Evolutionary conservation across 1,139 yeast genomes (phyloP).

Genomic region (Kodamaea arcana): DNA sequence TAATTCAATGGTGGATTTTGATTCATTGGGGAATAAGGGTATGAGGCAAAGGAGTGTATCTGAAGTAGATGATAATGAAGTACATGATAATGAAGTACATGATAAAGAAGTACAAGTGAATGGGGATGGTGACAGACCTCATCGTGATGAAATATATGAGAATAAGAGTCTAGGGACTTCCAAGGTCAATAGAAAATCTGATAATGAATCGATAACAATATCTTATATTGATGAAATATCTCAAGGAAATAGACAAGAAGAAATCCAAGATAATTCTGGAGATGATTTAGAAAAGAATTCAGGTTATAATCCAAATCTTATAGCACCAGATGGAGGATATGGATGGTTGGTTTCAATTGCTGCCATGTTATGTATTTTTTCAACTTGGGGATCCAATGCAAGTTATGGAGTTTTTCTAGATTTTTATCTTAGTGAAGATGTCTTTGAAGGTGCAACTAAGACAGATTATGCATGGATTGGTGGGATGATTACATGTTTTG

Average conservation of each 20-base stretch:
- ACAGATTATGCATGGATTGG: constrained; percentile 69
- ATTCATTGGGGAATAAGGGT: too few species aligned
- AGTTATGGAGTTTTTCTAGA: constrained; percentile 66
- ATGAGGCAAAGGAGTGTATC: too few species aligned
- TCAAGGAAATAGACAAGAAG: too few species aligned
- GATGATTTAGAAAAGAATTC: background rate
- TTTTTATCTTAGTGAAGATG: constrained; percentile 42
- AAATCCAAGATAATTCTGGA: too few species aligned
- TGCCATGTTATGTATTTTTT: constrained; percentile 42
- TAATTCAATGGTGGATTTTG: background rate
- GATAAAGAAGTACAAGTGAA: too few species aligned
- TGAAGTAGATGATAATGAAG: too few species aligned
- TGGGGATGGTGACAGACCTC: too few species aligned
- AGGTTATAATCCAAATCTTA: background rate
- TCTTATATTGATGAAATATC: background rate
- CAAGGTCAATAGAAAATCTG: too few species aligned
- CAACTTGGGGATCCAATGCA: constrained; percentile 75
- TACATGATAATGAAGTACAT: too few species aligned
- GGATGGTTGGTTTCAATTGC: constrained; percentile 67
- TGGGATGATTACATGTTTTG: constrained; percentile 57
- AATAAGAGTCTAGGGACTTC: too few species aligned
- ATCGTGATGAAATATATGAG: too few species aligned
- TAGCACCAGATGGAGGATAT: constrained; percentile 59
- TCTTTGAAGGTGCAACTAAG: constrained; percentile 54
- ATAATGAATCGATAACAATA: background rate